A percentile compares a stretch with the other conserved stretches of the same genome.
Evolutionary conservation across 2,329 filamentous ascomycete genomes (phyloP).

Genomic region (Colletotrichum coccodes): DNA sequence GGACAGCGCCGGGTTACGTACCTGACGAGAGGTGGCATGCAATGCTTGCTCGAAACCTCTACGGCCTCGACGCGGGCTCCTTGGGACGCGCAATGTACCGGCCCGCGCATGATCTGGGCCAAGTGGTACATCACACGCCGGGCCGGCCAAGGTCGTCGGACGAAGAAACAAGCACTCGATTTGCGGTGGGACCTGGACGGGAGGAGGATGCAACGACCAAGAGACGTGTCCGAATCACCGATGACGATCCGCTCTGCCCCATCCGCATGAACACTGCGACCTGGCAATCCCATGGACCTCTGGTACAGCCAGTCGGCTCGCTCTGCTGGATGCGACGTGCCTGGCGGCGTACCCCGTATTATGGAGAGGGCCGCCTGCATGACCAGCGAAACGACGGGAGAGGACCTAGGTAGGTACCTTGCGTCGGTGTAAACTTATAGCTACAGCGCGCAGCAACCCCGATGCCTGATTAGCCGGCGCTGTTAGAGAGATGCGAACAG

Average conservation of each 20-base stretch:
- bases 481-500: background rate
- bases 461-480: background rate
- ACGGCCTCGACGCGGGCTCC: constrained; percentile 22
- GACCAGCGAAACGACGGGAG: background rate
- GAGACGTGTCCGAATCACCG: background rate
- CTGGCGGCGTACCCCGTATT: constrained; percentile 22
- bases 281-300: background rate
- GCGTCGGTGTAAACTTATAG: background rate
- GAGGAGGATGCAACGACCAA: background rate
- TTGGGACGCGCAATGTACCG: constrained; percentile 18
- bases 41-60: constrained; percentile 22
- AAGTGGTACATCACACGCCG: constrained; percentile 27
- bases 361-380: constrained; percentile 16
- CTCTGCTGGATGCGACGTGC: constrained; percentile 11
- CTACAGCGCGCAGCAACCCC: background rate
- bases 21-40: background rate
- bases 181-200: constrained; percentile 1
- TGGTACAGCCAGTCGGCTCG: constrained; percentile 23
- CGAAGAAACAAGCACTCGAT: constrained; percentile 24
- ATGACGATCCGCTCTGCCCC: constrained; percentile 16
- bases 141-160: constrained; percentile 24
- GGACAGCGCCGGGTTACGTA: background rate
- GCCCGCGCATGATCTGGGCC: background rate
- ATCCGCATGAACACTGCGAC: constrained; percentile 31
- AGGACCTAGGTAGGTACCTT: constrained; percentile 2